Evolutionary conservation across 345 rosid genomes (phyloP), one percentile per base, ranked within the genome.

Genomic region (Clausena lansium): DNA sequence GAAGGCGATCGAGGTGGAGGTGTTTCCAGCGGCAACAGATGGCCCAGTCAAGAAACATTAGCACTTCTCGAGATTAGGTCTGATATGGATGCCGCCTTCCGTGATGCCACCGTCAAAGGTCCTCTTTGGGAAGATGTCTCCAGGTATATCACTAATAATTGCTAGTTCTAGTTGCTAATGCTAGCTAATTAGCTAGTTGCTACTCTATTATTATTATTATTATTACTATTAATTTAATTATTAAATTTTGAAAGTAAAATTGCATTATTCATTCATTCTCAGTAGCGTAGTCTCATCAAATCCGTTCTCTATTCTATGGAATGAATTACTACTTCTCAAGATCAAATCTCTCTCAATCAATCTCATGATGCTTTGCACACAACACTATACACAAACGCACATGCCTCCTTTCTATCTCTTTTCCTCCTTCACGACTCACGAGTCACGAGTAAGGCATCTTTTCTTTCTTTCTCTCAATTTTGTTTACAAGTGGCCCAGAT

Each of bases 41-140:
- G 98, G 98, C 97, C 97, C 1, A 86, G 97, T 72, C 97, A 90
- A 86, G 97, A 94, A 78, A 93, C 98, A 22, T 81, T 91, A 45
- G 94, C 94, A 10, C 97, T 94, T 69, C 86, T 94, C 52, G 85
- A 82, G 81, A 93, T 93, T 85, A 88, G 98, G 91, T 90, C 97
- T 41, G 98, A 94, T 19, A 94, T 94, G 98, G 97, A 93, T 75
- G 88, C 91, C 8, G 74, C 77, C 70, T 94, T 94, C 80, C 92
- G 92, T 27, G 97, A 93, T 71, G 93, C 98, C 81, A 84, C 94
- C 79, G 87, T 91, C 67, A 94, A 94, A 81, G 95, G 92, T 73
- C 97, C 97, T 50, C 92, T 94, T 9, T 94, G 98, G 98, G 98
- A 93, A 81, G 93, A 91, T 55, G 91, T 94, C 52, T 93, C 98